Evolutionary conservation across 805 yeast species (phyloP), one percentile per base, ranked within the genome.

Genomic region (Myxozyma sirexii): DNA sequence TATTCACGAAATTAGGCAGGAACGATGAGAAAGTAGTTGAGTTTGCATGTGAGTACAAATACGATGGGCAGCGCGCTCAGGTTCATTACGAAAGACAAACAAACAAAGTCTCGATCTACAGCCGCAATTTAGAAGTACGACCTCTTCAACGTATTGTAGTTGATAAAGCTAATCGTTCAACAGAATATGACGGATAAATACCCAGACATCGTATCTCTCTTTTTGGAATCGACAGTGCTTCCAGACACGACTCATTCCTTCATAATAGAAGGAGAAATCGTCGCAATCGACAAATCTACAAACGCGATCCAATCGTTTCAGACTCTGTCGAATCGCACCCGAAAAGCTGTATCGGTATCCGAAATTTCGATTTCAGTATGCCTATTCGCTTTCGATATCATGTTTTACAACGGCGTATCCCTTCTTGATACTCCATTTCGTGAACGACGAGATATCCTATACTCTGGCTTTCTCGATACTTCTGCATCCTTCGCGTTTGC

Each of bases 31-130:
- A 21, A 26, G 31, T 29, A 27, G 58, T 53, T 10, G 54, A 62
- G 33, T 68, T 68, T 47, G 55, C 68, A 2, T 68, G 71, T 53
- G 70, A 68, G 42, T 68, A 45, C 54, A 68, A 68, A 46, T 68
- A 62, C 19, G 66, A 68, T 35, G 70, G 70, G 4, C 70, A 68
- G 46, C 55, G 70, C 6, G 70, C 70, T 5, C 70, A 68, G 56
- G 53, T 68, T 0, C 70, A 68, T 35, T 60, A 39, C 39, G 64
- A 63, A 23, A 44, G 37, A 10, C 15, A 42, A 19, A 58, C 62
- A 3, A 46, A 46, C 1, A 57, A 53, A 27, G 53, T 64, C 12
- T 59, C 69, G 21, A 60, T 68, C 6, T 68, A 62, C 35, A 61
- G 67, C 49, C 57, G 70, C 27, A 68, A 68, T 55, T 48, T 68